Conservation (phyloP, 2,329 filamentous ascomycete species). For the Pseudogymnoascus sp. region DNA sequence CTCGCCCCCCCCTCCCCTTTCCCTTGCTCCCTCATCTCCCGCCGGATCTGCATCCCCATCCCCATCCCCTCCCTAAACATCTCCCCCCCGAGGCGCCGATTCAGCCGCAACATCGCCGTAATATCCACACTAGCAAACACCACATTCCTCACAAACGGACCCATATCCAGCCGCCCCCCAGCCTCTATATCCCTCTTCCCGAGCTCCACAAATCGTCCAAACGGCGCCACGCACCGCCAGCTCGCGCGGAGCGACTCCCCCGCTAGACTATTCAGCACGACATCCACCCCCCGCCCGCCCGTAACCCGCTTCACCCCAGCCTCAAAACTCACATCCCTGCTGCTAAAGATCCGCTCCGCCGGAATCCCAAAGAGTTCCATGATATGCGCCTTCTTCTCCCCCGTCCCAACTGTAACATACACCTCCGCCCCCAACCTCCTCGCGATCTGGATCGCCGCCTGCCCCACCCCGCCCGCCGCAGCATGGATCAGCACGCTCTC, state of each 20-base stretch:
- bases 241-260: constrained; percentile 25
- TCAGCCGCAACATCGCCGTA: constrained; percentile 24
- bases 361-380: neutral
- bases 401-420: constrained; percentile 24
- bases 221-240: constrained; percentile 30
- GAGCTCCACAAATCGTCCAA: constrained; percentile 35
- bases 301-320: constrained; percentile 25
- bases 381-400: constrained; percentile 19
- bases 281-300: constrained; percentile 26
- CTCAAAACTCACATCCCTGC: constrained; percentile 28
- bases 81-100: constrained; percentile 22
- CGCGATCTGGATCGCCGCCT: constrained; percentile 29
- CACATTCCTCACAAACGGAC: neutral
- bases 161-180: constrained; percentile 22
- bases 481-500: constrained; percentile 29
- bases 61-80: constrained; percentile 28
- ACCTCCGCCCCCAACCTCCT: constrained; percentile 26
- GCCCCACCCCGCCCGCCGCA: constrained; percentile 30
- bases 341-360: constrained; percentile 8
- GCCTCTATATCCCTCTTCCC: constrained; percentile 31
- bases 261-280: constrained; percentile 28
- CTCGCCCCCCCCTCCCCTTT: neutral
- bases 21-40: neutral
- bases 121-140: neutral
- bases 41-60: constrained; percentile 17